These are phyloP conservation scores for Trametes gibbosa DNA, from an alignment of 768 basidiomycete genomes.

Conservation along the genomic window DNA sequence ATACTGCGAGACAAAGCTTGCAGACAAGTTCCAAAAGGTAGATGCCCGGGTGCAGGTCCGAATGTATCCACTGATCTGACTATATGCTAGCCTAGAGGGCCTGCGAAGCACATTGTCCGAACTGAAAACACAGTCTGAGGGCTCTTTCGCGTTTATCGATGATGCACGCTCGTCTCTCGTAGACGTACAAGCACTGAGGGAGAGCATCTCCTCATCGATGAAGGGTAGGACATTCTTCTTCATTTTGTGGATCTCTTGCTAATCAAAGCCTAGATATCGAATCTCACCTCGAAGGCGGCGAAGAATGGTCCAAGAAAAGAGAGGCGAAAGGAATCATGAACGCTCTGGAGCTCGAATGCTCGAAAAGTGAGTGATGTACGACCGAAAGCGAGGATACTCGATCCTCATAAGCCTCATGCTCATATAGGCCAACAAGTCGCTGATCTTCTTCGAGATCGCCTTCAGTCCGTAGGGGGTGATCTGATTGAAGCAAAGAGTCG, in stretches of 20 bases:
- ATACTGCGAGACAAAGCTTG: slow-evolving; percentile 23
- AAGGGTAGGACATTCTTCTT: slow-evolving; percentile 9
- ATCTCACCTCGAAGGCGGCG: slow-evolving; percentile 22
- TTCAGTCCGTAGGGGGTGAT: slow-evolving; percentile 41
- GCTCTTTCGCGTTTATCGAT: slow-evolving; percentile 17
- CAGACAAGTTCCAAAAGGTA: slow-evolving; percentile 25
- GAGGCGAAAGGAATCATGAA: slow-evolving; percentile 18
- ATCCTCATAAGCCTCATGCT: background rate
- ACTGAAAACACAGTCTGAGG: slow-evolving; percentile 25
- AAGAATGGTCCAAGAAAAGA: slow-evolving; percentile 12
- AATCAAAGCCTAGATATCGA: slow-evolving; percentile 18
- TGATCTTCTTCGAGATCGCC: slow-evolving; percentile 46
- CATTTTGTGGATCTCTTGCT: background rate
- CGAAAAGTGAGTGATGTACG: slow-evolving; percentile 16
- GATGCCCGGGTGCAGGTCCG: background rate
- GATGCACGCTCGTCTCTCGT: slow-evolving; percentile 22
- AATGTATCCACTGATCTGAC: background rate
- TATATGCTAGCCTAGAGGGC: slow-evolving; percentile 23
- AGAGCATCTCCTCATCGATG: slow-evolving; percentile 14
- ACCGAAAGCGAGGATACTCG: background rate
- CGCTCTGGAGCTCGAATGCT: slow-evolving; percentile 22
- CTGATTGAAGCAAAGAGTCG: slow-evolving; percentile 42
- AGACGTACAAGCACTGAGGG: slow-evolving; percentile 23
- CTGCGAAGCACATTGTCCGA: slow-evolving; percentile 15
- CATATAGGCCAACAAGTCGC: slow-evolving; percentile 45